A percentile compares a stretch with the other conserved stretches of the same genome.
Conservation (phyloP, 768 basidiomycete species). For the Hebeloma cylindrosporum region DNA sequence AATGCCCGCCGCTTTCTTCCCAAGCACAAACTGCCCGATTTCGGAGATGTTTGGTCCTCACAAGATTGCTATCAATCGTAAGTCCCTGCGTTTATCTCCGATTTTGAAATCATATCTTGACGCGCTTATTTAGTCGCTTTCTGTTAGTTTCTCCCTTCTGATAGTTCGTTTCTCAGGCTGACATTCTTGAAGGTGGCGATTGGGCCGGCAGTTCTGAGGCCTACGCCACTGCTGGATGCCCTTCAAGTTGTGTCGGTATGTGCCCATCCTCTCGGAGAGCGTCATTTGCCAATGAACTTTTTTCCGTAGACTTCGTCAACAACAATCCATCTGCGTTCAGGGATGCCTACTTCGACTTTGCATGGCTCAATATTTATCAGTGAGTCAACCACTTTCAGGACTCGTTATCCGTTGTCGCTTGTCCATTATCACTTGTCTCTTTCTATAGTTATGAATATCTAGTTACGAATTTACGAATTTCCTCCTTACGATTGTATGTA, state of each 20-base stretch:
- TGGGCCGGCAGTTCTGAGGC: conserved; percentile 59
- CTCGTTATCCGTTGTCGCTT: no score
- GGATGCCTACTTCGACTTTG: conserved; percentile 73
- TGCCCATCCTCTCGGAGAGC: no score
- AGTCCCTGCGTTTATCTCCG: conserved; percentile 3
- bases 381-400: no score
- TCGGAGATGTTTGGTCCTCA: conserved; percentile 50
- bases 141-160: no score
- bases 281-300: background rate
- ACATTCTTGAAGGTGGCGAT: conserved; percentile 30
- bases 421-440: no score
- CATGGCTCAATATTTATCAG: conserved; percentile 48
- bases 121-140: background rate
- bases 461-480: no score
- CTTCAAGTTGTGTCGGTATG: conserved; percentile 52
- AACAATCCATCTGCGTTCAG: conserved; percentile 65
- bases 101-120: background rate
- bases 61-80: conserved; percentile 66
- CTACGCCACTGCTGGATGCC: no score
- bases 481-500: no score
- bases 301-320: conserved; percentile 56
- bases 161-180: no score
- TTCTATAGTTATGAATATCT: no score
- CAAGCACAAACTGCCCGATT: conserved; percentile 53
- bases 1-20: conserved; percentile 56